These are phyloP conservation scores for Ambispora gerdemannii DNA, from an alignment of 192 early-diverging fungal genomes.

Conservation along the genomic window DNA sequence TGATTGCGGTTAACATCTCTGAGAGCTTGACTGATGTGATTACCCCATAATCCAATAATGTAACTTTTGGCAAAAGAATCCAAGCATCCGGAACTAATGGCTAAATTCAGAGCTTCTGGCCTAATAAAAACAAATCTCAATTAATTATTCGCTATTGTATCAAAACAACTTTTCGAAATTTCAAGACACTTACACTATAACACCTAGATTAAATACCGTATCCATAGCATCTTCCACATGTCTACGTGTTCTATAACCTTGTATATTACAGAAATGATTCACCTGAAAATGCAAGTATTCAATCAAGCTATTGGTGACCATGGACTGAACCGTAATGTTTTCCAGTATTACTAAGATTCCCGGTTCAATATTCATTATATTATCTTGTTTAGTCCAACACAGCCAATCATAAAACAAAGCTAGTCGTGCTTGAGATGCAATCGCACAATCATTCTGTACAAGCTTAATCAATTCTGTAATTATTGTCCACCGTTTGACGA, in stretches of 20 bases:
- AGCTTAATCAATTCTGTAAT: slow-evolving; percentile 57
- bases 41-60: too few relatives aligned
- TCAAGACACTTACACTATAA: slow-evolving; percentile 52
- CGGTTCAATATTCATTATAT: slow-evolving; percentile 76
- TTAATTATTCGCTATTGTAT: too few relatives aligned
- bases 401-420: slow-evolving; percentile 81
- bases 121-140: too few relatives aligned
- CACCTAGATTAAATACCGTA: slow-evolving; percentile 56
- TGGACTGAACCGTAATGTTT: slow-evolving; percentile 60
- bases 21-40: too few relatives aligned
- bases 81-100: too few relatives aligned
- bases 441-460: slow-evolving; percentile 42
- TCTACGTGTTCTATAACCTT: slow-evolving; percentile 46
- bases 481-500: slow-evolving; percentile 71
- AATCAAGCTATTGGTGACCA: slow-evolving; percentile 62
- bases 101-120: too few relatives aligned
- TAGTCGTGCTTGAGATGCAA: slow-evolving; percentile 16
- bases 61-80: too few relatives aligned
- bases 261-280: slow-evolving; percentile 58
- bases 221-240: slow-evolving; percentile 57
- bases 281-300: slow-evolving; percentile 62
- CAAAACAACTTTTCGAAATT: too few relatives aligned
- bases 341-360: slow-evolving; percentile 66
- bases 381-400: slow-evolving; percentile 63
- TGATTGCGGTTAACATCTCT: too few relatives aligned